Conservation (phyloP, 805 yeast species). For the Groenewaldozyma tartarivorans region DNA sequence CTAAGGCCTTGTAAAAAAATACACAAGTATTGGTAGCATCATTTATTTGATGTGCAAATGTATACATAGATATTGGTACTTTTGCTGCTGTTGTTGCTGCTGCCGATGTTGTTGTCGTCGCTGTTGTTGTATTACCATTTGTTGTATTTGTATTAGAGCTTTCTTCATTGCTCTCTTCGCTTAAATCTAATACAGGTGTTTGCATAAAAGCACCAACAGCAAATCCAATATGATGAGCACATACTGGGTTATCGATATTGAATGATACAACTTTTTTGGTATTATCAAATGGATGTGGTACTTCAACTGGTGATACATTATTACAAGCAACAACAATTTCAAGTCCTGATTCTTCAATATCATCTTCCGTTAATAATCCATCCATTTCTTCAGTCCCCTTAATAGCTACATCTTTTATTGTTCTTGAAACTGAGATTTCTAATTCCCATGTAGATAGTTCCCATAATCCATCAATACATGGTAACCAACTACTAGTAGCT, state of each 20-base stretch:
- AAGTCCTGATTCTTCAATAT: constrained; percentile 10
- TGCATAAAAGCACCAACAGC: constrained; percentile 82
- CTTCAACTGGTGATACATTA: constrained; percentile 43
- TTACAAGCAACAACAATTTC: constrained; percentile 34
- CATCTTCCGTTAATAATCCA: constrained; percentile 27
- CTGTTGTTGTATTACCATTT: constrained; percentile 28
- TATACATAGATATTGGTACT: constrained; percentile 54
- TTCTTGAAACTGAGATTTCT: constrained; percentile 75
- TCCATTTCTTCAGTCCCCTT: constrained; percentile 13
- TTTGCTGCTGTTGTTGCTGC: constrained; percentile 17
- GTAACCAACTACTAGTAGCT: constrained; percentile 95
- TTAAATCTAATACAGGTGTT: constrained; percentile 41
- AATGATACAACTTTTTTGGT: constrained; percentile 67
- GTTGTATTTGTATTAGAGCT: constrained; percentile 22
- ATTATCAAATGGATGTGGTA: constrained; percentile 58
- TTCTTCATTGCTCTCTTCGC: constrained; percentile 25
- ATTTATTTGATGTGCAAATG: constrained; percentile 47
- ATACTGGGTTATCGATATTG: constrained; percentile 70
- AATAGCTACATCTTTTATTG: constrained; percentile 53
- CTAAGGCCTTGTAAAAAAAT: constrained; percentile 69
- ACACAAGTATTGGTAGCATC: constrained; percentile 63
- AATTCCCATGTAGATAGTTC: constrained; percentile 89
- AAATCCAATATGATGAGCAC: constrained; percentile 94
- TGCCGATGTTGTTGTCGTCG: constrained; percentile 27
- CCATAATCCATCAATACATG: constrained; percentile 83